phyloP scores from a whole-genome alignment of 2,329 filamentous ascomycete genomes.

The Fusarium sacchari region DNA sequence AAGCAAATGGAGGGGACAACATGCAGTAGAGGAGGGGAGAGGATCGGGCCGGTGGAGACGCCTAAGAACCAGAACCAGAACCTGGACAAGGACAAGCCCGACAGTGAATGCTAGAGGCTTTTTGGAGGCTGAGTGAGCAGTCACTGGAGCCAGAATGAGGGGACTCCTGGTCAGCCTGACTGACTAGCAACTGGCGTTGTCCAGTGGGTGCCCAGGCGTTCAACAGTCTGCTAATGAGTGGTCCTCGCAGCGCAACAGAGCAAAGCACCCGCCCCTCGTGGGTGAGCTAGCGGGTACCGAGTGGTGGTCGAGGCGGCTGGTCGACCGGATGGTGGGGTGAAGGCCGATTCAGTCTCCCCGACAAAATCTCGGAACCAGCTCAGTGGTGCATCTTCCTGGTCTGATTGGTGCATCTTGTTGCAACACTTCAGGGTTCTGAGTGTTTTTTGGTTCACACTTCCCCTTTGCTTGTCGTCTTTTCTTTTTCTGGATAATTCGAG shows the following conservation, averaged over 20 bases:
- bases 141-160: constrained; percentile 23
- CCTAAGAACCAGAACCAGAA: constrained; percentile 17
- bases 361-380: constrained; percentile 45
- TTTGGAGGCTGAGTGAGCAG: constrained; percentile 28
- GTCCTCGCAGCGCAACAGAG: constrained; percentile 12
- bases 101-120: constrained; percentile 21
- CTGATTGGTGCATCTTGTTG: constrained; percentile 34
- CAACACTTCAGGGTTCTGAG: constrained; percentile 29
- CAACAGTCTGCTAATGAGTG: constrained; percentile 38
- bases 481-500: constrained; percentile 27
- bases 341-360: constrained; percentile 38
- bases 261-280: constrained; percentile 36
- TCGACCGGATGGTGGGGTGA: constrained; percentile 29
- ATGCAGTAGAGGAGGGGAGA: constrained; percentile 35
- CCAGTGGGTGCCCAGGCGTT: constrained; percentile 37
- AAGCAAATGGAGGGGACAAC: constrained; percentile 38
- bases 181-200: constrained; percentile 30
- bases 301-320: constrained; percentile 30
- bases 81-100: constrained; percentile 33
- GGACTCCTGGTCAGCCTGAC: constrained; percentile 40
- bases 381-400: constrained; percentile 29
- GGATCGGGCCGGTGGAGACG: constrained; percentile 40
- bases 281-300: constrained; percentile 33
- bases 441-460: constrained; percentile 24
- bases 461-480: constrained; percentile 13